phyloP scores from a whole-genome alignment of 1,284 basidiomycete genomes.

The Boletellus deceptivus region DNA sequence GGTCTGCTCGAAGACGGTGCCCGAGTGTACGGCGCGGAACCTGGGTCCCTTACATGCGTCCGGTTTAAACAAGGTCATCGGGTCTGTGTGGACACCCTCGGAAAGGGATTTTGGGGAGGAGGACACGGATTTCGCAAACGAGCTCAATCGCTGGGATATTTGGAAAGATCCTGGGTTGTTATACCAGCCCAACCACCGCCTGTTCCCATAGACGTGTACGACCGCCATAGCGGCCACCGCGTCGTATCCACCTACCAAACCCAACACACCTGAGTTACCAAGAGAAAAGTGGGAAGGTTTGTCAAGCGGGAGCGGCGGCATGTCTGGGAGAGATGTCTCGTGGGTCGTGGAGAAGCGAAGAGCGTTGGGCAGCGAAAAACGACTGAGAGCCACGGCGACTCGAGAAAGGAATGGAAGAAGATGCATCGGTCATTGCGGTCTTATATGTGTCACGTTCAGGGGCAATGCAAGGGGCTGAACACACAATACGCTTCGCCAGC shows the following conservation, averaged over 20 bases:
- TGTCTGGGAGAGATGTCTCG: not conserved
- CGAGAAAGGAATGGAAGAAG: not conserved
- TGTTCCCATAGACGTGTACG: constrained; percentile 22
- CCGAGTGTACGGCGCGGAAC: constrained; percentile 21
- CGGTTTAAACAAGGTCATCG: constrained; percentile 16
- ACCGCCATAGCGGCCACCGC: constrained; percentile 25
- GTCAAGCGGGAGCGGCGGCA: not conserved
- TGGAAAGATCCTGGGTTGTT: constrained; percentile 30
- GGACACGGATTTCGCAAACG: constrained; percentile 17
- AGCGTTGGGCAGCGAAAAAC: no score
- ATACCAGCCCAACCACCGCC: constrained; percentile 31
- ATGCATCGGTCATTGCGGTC: not conserved
- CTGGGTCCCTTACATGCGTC: constrained; percentile 19
- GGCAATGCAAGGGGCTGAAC: not conserved
- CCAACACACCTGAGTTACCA: constrained; percentile 7
- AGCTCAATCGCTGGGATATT: constrained; percentile 19
- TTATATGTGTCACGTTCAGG: not conserved
- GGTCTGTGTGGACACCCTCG: constrained; percentile 14
- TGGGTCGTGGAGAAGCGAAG: not conserved
- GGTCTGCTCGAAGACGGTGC: constrained; percentile 20
- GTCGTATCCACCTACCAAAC: constrained; percentile 25
- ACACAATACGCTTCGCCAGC: no score
- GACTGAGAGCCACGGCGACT: no score
- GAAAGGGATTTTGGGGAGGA: constrained; percentile 9
- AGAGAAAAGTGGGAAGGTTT: constrained; percentile 9